A percentile compares a stretch with the other conserved stretches of the same genome.
These are phyloP conservation scores for Purshia tridentata DNA, from an alignment of 306 rosid genomes.

Conservation along the genomic window DNA sequence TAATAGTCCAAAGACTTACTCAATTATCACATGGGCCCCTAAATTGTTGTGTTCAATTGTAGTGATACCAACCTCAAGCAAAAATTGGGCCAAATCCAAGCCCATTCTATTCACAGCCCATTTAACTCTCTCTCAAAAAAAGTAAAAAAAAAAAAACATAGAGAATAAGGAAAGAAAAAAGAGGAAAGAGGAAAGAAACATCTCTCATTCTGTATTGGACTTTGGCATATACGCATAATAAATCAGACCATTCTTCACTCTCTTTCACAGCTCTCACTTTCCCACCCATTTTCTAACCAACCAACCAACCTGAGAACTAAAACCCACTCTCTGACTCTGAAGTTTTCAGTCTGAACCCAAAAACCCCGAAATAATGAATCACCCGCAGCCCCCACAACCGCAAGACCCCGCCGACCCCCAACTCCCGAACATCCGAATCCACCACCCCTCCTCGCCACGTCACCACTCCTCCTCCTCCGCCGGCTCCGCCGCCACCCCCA, in stretches of 20 bases:
- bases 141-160: neutral
- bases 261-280: neutral
- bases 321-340: slow-evolving; percentile 13
- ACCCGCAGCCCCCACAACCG: slow-evolving; percentile 37
- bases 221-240: neutral
- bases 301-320: neutral
- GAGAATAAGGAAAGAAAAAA: neutral
- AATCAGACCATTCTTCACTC: neutral
- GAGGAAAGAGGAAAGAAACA: neutral
- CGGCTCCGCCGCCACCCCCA: slow-evolving; percentile 53
- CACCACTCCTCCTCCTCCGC: slow-evolving; percentile 45
- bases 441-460: slow-evolving; percentile 92
- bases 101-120: neutral
- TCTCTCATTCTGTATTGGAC: neutral
- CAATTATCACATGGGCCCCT: too few species aligned
- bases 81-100: neutral
- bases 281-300: neutral
- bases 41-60: too few species aligned
- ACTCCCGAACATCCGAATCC: slow-evolving; percentile 83
- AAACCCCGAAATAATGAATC: slow-evolving; percentile 29
- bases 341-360: neutral
- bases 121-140: neutral
- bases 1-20: too few species aligned
- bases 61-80: neutral
- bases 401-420: slow-evolving; percentile 63